Evolutionary conservation across 2,329 filamentous ascomycete species (phyloP).

Genomic region (Claviceps spartinae): DNA sequence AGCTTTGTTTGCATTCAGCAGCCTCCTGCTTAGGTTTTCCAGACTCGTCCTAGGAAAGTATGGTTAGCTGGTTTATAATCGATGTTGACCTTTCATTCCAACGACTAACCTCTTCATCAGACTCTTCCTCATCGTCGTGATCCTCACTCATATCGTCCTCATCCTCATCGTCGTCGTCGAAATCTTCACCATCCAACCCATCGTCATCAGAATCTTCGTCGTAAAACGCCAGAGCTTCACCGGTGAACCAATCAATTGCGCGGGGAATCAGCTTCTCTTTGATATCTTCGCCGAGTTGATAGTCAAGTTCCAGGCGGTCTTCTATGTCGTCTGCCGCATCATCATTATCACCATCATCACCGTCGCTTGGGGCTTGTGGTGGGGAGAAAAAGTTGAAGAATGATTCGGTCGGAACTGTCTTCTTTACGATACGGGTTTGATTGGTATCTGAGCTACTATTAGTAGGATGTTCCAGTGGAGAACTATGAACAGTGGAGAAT

Average conservation of each 20-base stretch:
- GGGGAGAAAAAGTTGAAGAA: slow-evolving; percentile 99
- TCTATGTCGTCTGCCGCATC: slow-evolving; percentile 84
- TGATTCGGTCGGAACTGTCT: slow-evolving; percentile 94
- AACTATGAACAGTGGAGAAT: neutral
- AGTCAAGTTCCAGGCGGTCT: slow-evolving; percentile 94
- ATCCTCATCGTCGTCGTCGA: slow-evolving; percentile 60
- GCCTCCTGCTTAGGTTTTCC: slow-evolving; percentile 89
- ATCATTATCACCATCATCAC: slow-evolving; percentile 55
- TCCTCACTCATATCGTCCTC: slow-evolving; percentile 77
- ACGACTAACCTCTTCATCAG: slow-evolving; percentile 57
- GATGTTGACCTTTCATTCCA: neutral
- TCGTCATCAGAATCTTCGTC: slow-evolving; percentile 73
- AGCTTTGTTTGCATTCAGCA: slow-evolving; percentile 94
- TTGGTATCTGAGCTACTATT: slow-evolving; percentile 73
- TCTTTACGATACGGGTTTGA: slow-evolving; percentile 97
- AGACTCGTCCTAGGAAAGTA: slow-evolving; percentile 53
- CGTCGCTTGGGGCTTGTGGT: slow-evolving; percentile 68
- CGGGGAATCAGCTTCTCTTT: slow-evolving; percentile 99
- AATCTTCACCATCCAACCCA: slow-evolving; percentile 44
- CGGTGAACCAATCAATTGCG: slow-evolving; percentile 98
- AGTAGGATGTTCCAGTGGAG: neutral
- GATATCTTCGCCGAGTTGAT: slow-evolving; percentile 97
- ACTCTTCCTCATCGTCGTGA: slow-evolving; percentile 70
- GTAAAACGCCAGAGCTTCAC: slow-evolving; percentile 78
- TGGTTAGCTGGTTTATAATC: slow-evolving; percentile 8